phyloP scores from a whole-genome alignment of 306 rosid species.

The Abrus precatorius region DNA sequence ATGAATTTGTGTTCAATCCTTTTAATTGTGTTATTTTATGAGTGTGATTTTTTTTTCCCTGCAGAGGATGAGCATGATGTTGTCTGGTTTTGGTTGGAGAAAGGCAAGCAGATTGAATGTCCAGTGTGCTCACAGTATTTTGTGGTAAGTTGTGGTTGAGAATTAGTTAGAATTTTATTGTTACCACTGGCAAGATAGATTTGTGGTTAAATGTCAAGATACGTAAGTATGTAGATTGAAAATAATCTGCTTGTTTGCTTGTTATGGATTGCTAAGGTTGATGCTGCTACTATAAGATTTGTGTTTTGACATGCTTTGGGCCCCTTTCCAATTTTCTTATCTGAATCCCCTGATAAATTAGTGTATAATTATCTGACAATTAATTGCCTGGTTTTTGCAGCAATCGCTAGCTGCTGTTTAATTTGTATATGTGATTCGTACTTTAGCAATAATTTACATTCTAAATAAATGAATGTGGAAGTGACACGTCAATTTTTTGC shows the following conservation, averaged over 20 bases:
- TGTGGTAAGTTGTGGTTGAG: slow-evolving; percentile 66
- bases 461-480: background rate
- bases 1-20: slow-evolving; percentile 15
- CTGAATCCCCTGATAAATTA: background rate
- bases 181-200: background rate
- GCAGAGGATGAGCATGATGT: slow-evolving; percentile 98
- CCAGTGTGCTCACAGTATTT: slow-evolving; percentile 94
- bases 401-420: background rate
- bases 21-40: slow-evolving; percentile 12
- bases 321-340: slow-evolving; percentile 18
- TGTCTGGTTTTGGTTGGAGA: slow-evolving; percentile 98
- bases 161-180: slow-evolving; percentile 16
- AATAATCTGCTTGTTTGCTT: slow-evolving; percentile 12
- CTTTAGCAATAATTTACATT: slow-evolving; percentile 14
- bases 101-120: slow-evolving; percentile 84
- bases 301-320: slow-evolving; percentile 29
- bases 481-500: background rate
- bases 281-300: slow-evolving; percentile 7
- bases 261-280: slow-evolving; percentile 6
- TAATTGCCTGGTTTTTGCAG: slow-evolving; percentile 13
- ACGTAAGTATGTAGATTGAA: slow-evolving; percentile 25
- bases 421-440: background rate
- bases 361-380: slow-evolving; percentile 1
- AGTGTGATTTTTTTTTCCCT: slow-evolving; percentile 34
- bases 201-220: slow-evolving; percentile 34